Evolutionary conservation across 1,284 basidiomycete species (phyloP).

Genomic region (Rhodotorula sp.): DNA sequence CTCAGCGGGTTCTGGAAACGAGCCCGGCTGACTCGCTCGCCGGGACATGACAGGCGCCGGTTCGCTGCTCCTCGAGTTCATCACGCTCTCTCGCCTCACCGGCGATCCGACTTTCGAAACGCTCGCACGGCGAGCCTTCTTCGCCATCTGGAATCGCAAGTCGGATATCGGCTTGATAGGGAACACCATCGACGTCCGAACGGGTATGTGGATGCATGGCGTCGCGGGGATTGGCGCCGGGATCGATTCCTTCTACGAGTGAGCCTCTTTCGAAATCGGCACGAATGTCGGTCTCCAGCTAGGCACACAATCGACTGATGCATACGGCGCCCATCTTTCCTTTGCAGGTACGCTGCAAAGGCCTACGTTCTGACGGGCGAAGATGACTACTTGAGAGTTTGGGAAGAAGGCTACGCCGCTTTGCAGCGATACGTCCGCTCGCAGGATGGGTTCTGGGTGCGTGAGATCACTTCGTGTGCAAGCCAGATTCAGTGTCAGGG

Average conservation of each 20-base stretch:
- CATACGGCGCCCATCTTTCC: neutral
- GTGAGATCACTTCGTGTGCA: constrained; percentile 33
- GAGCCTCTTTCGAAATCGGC: constrained; percentile 57
- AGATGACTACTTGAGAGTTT: constrained; percentile 83
- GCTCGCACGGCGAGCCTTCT: constrained; percentile 64
- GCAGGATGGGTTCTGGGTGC: constrained; percentile 80
- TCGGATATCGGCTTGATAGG: constrained; percentile 72
- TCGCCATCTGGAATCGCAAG: constrained; percentile 82
- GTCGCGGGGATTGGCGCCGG: constrained; percentile 81
- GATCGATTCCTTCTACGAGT: constrained; percentile 90
- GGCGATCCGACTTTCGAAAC: constrained; percentile 80
- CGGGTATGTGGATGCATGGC: constrained; percentile 42
- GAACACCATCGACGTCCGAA: constrained; percentile 73
- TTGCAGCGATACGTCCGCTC: constrained; percentile 81
- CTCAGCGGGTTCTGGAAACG: neutral
- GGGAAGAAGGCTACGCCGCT: constrained; percentile 77
- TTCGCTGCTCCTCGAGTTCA: constrained; percentile 86
- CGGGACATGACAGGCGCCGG: constrained; percentile 81
- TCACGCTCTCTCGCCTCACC: constrained; percentile 80
- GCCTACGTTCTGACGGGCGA: constrained; percentile 58
- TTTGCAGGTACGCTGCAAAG: constrained; percentile 60
- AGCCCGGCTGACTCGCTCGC: too few relatives aligned
- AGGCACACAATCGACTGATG: neutral
- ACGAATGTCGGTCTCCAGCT: too few relatives aligned
- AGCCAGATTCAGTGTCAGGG: constrained; percentile 22